These are phyloP conservation scores for Clarireedia monteithiana DNA, from an alignment of 2,329 filamentous ascomycete genomes.

Conservation along the genomic window DNA sequence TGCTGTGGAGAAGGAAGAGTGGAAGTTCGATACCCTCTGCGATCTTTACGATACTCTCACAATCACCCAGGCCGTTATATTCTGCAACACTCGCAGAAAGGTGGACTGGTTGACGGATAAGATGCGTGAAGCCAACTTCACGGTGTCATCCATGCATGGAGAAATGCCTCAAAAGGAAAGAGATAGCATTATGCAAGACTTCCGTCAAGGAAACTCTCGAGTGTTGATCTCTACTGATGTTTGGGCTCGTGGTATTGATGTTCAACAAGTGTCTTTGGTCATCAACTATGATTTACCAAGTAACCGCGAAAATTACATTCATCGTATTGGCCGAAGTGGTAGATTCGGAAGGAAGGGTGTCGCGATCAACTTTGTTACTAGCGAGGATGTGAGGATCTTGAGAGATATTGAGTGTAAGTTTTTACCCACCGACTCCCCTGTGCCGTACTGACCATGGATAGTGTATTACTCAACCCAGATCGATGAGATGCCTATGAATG, in stretches of 20 bases:
- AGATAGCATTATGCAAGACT: constrained; percentile 99
- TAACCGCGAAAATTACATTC: constrained; percentile 99
- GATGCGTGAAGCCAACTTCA: constrained; percentile 98
- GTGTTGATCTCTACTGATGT: constrained; percentile 97
- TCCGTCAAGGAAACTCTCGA: constrained; percentile 90
- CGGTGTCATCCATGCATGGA: constrained; percentile 96
- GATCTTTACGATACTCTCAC: constrained; percentile 98
- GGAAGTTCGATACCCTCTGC: constrained; percentile 98
- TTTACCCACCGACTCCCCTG: not conserved
- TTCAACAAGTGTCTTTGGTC: constrained; percentile 94
- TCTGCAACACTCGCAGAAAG: constrained; percentile 98
- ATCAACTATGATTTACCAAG: constrained; percentile 99
- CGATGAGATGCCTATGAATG: constrained; percentile 78
- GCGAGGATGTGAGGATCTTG: constrained; percentile 93
- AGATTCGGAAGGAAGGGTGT: constrained; percentile 97
- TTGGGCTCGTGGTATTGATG: constrained; percentile 96
- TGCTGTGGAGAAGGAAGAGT: constrained; percentile 97
- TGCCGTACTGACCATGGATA: constrained; percentile 26
- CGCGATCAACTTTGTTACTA: constrained; percentile 98
- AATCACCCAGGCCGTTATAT: constrained; percentile 98
- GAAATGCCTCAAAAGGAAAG: constrained; percentile 99
- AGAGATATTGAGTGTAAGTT: constrained; percentile 86
- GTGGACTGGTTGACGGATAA: constrained; percentile 99
- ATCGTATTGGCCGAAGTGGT: constrained; percentile 92
- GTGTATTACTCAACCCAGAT: constrained; percentile 73